A percentile compares a stretch with the other conserved stretches of the same genome.
Conservation (phyloP, 371 early-diverging fungal genomes). For the Rhizomucor miehei region DNA sequence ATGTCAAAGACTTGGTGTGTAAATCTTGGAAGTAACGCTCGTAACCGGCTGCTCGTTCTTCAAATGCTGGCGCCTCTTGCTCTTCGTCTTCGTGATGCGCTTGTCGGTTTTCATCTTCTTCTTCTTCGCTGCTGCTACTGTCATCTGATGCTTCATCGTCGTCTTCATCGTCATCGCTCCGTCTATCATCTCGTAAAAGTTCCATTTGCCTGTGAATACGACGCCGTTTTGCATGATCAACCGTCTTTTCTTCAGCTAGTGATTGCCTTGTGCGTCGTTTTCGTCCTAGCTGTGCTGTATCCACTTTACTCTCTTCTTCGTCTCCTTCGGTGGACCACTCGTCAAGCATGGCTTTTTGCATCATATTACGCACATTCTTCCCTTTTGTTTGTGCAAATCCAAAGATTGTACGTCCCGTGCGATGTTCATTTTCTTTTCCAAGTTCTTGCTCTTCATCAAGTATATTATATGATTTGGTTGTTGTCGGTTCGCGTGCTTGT, state of each 20-base stretch:
- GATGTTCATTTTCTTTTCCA: slow-evolving; percentile 23
- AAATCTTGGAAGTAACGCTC: slow-evolving; percentile 76
- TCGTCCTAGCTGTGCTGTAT: slow-evolving; percentile 4
- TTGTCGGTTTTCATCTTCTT: slow-evolving; percentile 22
- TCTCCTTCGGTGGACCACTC: not conserved
- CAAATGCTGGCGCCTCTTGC: slow-evolving; percentile 23
- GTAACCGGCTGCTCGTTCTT: slow-evolving; percentile 49
- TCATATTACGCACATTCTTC: slow-evolving; percentile 28
- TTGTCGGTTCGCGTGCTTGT: slow-evolving; percentile 12
- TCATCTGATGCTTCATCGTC: slow-evolving; percentile 12
- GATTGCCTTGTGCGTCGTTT: not conserved
- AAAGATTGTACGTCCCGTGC: slow-evolving; percentile 31
- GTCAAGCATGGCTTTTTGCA: slow-evolving; percentile 29
- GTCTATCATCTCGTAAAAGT: slow-evolving; percentile 19
- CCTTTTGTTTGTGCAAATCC: slow-evolving; percentile 23
- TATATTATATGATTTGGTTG: slow-evolving; percentile 1
- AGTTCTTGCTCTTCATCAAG: slow-evolving; percentile 18
- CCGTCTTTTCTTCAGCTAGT: slow-evolving; percentile 3
- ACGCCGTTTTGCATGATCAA: slow-evolving; percentile 23
- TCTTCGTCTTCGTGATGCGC: slow-evolving; percentile 31
- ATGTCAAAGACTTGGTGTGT: slow-evolving; percentile 61
- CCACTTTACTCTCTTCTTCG: slow-evolving; percentile 7
- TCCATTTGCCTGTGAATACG: slow-evolving; percentile 30
- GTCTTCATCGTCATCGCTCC: slow-evolving; percentile 18
- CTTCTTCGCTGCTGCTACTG: slow-evolving; percentile 10